Conservation (phyloP, 805 yeast species). For the Candida pseudoglaebosa region DNA sequence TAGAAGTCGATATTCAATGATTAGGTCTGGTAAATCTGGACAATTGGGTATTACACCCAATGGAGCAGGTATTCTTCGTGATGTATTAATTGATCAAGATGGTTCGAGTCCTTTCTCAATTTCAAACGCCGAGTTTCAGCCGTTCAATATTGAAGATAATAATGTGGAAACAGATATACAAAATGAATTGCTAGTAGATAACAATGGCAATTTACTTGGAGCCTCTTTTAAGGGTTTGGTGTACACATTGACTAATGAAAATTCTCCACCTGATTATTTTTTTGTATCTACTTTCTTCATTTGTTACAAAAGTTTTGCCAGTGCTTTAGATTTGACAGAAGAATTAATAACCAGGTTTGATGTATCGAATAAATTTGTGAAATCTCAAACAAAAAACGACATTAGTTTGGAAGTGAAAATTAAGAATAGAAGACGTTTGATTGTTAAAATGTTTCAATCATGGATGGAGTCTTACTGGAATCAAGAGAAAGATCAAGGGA, state of each 20-base stretch:
- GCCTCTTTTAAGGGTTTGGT: constrained; percentile 70
- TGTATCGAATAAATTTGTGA: constrained; percentile 29
- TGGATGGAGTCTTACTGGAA: constrained; percentile 95
- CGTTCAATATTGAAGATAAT: constrained; percentile 20
- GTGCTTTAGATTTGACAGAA: constrained; percentile 63
- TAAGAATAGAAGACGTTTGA: constrained; percentile 60
- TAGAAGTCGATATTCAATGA: constrained; percentile 45
- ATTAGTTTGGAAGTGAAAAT: constrained; percentile 29
- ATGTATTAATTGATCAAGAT: constrained; percentile 22
- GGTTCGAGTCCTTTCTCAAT: constrained; percentile 29
- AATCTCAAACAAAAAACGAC: constrained; percentile 11
- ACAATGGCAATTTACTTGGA: constrained; percentile 54
- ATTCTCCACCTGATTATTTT: constrained; percentile 59
- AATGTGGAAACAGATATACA: constrained; percentile 14
- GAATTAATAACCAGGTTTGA: constrained; percentile 66
- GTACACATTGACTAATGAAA: constrained; percentile 62
- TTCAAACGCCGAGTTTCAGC: constrained; percentile 33
- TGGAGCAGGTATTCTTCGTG: constrained; percentile 44
- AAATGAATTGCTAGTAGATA: constrained; percentile 50
- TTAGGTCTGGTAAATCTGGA: constrained; percentile 49
- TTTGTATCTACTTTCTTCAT: constrained; percentile 72
- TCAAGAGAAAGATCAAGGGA: constrained; percentile 51
- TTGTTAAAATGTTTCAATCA: constrained; percentile 63
- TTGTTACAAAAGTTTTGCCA: constrained; percentile 69
- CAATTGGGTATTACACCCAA: constrained; percentile 44